Evolutionary conservation across 2,329 filamentous ascomycete genomes (phyloP), one percentile per base, ranked within the genome.

Genomic region (Penicillium sp.): DNA sequence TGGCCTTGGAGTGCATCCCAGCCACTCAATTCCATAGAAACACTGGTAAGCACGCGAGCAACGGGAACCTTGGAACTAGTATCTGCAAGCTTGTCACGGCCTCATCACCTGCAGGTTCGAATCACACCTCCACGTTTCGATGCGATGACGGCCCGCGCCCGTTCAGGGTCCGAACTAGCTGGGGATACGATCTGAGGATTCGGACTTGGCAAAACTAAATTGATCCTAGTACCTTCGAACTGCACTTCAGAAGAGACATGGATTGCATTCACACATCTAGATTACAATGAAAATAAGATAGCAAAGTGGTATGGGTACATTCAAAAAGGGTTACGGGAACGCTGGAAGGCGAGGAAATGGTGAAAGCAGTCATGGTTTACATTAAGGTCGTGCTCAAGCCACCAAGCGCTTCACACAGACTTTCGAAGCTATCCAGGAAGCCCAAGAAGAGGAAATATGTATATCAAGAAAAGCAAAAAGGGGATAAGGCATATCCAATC

Each of bases 281-380:
- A 55, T 59, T 54, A 60, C 39, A 54, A 58, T 27, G n/a, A 33
- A 57, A 50, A 54, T 47, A 56, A 35, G 42, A 16, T 29, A 42
- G 54, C 44, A 57, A 53, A 55, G 37, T 54, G 48, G 33, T 49
- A 55, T 58, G 42, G 37, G 60, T 63, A 66, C 59, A 63, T 66
- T 66, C 50, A 45, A 59, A 60, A 61, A 55, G 54, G 57, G 58
- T 60, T 65, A 65, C 63, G 54, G 57, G 55, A 29, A 60, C 55
- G 50, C 62, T 61, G 62, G 60, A 62, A 50, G 58, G 53, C 55
- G 48, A 48, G 56, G 58, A 51, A 62, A 56, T 46, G 59, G 60
- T 64, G 61, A 64, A 64, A 67, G 64, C 64, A 61, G 64, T 67
- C 65, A 67, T 67, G 64, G 62, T 67, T 67, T 67, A 67, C 65